phyloP scores from a whole-genome alignment of 257 asterid species.

The Orobanche coerulescens region DNA sequence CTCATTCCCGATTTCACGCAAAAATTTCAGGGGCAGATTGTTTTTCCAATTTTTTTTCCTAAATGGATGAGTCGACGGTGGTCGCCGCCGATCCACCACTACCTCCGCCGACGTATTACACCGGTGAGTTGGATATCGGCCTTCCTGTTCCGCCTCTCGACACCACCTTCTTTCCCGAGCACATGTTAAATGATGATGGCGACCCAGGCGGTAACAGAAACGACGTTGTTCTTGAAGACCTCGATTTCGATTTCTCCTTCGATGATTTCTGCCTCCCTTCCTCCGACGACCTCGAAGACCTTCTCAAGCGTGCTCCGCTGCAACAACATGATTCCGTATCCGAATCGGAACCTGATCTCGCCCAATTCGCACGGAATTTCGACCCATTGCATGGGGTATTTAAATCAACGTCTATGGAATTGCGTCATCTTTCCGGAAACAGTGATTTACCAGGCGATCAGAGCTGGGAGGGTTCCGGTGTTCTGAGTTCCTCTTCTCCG shows the following conservation, averaged over 20 bases:
- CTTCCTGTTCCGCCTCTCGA: slow-evolving; percentile 44
- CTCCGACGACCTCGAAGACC: slow-evolving; percentile 29
- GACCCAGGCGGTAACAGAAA: slow-evolving; percentile 13
- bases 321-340: slow-evolving; percentile 21
- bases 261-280: slow-evolving; percentile 49
- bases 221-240: slow-evolving; percentile 34
- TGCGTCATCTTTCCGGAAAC: slow-evolving; percentile 32
- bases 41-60: no score
- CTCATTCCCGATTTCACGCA: background rate
- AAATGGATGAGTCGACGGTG: slow-evolving; percentile 39
- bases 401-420: slow-evolving; percentile 45
- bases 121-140: slow-evolving; percentile 29
- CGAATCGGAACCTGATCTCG: slow-evolving; percentile 26
- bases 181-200: slow-evolving; percentile 16
- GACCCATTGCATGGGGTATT: slow-evolving; percentile 36
- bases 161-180: slow-evolving; percentile 32
- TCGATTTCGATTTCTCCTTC: slow-evolving; percentile 60
- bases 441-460: slow-evolving; percentile 31
- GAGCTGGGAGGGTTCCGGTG: slow-evolving; percentile 43
- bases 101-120: background rate
- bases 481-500: slow-evolving; percentile 36
- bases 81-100: slow-evolving; percentile 31
- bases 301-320: slow-evolving; percentile 16
- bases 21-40: no score
- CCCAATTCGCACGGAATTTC: slow-evolving; percentile 24